These are phyloP conservation scores for Mallotus japonicus DNA, from an alignment of 441 rosid species.

Conservation along the genomic window DNA sequence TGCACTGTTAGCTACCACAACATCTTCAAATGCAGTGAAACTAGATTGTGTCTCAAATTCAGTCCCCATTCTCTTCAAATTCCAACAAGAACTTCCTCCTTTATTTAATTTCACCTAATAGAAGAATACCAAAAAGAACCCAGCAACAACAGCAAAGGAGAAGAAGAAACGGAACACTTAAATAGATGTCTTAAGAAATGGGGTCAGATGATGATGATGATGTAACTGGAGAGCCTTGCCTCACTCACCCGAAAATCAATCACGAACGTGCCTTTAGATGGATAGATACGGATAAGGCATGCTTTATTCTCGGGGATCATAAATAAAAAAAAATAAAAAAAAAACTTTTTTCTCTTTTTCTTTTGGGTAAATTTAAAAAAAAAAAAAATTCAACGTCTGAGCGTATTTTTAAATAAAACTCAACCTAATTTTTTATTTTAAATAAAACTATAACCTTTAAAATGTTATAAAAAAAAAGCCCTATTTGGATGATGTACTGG, in stretches of 20 bases:
- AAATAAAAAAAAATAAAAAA: background rate
- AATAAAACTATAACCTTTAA: no score
- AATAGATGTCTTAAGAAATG: background rate
- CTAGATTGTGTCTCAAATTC: constrained; percentile 26
- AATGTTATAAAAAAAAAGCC: no score
- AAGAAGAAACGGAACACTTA: constrained; percentile 11
- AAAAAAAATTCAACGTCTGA: no score
- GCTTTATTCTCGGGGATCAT: background rate
- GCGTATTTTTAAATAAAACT: no score
- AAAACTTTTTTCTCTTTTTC: no score
- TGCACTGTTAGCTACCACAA: background rate
- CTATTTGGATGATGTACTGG: no score
- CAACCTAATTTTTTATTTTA: no score
- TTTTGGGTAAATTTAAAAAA: no score
- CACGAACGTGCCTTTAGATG: background rate
- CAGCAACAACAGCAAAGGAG: background rate
- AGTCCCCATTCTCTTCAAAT: constrained; percentile 39
- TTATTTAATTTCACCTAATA: background rate
- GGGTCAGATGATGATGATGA: background rate
- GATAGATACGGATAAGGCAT: constrained; percentile 12
- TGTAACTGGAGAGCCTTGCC: constrained; percentile 1
- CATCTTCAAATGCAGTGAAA: constrained; percentile 15
- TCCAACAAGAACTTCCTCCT: background rate
- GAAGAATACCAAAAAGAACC: no score
- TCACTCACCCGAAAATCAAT: constrained; percentile 11